Conservation (phyloP, 73 alveolate species). For the Blepharisma stoltei region DNA sequence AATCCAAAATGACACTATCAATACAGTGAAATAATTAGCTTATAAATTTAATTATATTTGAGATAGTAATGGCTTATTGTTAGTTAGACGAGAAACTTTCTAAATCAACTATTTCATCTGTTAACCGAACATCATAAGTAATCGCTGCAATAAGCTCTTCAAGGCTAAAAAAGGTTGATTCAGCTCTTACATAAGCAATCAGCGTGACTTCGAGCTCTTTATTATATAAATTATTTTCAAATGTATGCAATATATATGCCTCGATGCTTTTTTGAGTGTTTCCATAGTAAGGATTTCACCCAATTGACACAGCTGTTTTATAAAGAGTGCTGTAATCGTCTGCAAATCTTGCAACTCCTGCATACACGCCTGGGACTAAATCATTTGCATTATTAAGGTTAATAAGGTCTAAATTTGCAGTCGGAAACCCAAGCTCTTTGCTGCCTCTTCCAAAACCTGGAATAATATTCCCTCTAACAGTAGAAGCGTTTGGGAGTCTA, state of each 20-base stretch:
- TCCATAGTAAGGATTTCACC: conserved; percentile 65
- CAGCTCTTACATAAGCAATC: conserved; percentile 45
- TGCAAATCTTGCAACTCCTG: conserved; percentile 37
- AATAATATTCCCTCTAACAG: conserved; percentile 50
- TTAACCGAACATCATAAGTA: conserved; percentile 43
- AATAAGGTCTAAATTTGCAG: conserved; percentile 67
- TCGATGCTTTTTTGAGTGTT: conserved; percentile 48
- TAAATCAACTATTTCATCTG: conserved; percentile 23
- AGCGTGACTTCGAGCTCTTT: conserved; percentile 33
- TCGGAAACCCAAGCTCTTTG: conserved; percentile 71
- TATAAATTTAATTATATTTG: too few species aligned
- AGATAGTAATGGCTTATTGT: background rate
- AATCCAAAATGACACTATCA: too few species aligned
- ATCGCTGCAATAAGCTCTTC: conserved; percentile 57
- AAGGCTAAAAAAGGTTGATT: conserved; percentile 38
- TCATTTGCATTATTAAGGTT: conserved; percentile 29
- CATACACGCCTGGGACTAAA: conserved; percentile 65
- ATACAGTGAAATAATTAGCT: too few species aligned
- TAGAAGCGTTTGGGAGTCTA: too few species aligned
- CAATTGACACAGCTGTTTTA: conserved; percentile 57
- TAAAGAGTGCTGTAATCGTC: background rate
- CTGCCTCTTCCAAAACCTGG: conserved; percentile 76
- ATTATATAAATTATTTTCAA: conserved; percentile 46
- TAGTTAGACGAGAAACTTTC: background rate
- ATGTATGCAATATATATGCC: conserved; percentile 41